phyloP scores from a whole-genome alignment of 2,329 filamentous ascomycete species.

The Cercospora zeae-maydis region DNA sequence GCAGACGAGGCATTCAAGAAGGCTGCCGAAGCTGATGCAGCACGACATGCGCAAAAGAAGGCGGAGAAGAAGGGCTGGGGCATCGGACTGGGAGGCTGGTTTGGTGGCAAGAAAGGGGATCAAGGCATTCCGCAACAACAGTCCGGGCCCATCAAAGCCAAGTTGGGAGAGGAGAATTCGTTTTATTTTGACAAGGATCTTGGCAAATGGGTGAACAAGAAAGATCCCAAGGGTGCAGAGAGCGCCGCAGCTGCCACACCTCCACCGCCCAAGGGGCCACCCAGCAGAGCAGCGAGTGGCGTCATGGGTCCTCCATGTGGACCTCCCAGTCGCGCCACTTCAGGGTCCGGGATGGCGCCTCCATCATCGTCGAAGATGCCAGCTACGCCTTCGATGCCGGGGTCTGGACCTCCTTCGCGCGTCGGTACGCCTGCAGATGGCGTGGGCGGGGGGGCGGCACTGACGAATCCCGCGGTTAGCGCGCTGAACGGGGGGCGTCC shows the following conservation, averaged over 20 bases:
- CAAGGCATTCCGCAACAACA: slow-evolving; percentile 56
- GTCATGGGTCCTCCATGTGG: slow-evolving; percentile 52
- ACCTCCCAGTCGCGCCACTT: slow-evolving; percentile 30
- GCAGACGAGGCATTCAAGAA: slow-evolving; percentile 82
- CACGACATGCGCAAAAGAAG: slow-evolving; percentile 50
- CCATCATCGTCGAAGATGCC: slow-evolving; percentile 10
- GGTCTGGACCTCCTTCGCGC: slow-evolving; percentile 33
- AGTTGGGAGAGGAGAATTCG: slow-evolving; percentile 86
- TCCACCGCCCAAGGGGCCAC: slow-evolving; percentile 66
- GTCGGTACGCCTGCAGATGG: slow-evolving; percentile 31
- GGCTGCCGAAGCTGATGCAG: slow-evolving; percentile 69
- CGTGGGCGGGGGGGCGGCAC: slow-evolving; percentile 6
- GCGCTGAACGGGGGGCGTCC: slow-evolving; percentile 19
- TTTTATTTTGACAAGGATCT: slow-evolving; percentile 96
- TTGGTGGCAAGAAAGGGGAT: slow-evolving; percentile 59
- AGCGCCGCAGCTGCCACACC: slow-evolving; percentile 58
- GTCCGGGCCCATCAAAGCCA: slow-evolving; percentile 74
- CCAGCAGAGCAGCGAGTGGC: slow-evolving; percentile 53
- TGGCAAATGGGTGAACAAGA: slow-evolving; percentile 98
- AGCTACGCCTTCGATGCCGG: slow-evolving; percentile 13
- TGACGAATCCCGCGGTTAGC: slow-evolving; percentile 15
- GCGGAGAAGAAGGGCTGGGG: slow-evolving; percentile 53
- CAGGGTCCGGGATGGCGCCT: slow-evolving; percentile 18
- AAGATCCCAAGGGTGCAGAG: slow-evolving; percentile 58
- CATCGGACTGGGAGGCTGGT: slow-evolving; percentile 76